These are phyloP conservation scores for Trametes sp. DNA, from an alignment of 1,284 basidiomycete species.

Conservation along the genomic window DNA sequence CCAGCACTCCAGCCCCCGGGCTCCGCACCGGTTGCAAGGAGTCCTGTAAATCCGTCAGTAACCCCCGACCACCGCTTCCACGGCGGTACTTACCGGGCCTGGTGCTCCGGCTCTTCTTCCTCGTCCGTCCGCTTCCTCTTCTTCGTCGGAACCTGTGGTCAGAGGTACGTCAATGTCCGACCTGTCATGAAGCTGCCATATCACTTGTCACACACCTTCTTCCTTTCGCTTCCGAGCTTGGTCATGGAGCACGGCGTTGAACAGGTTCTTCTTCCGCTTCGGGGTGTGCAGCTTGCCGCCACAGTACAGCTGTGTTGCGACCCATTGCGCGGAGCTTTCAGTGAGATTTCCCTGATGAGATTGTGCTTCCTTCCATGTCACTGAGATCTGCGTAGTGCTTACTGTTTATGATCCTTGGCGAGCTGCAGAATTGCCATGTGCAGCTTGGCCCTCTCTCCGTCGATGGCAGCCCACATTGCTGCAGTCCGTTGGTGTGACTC, in stretches of 20 bases:
- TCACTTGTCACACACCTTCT: too few relatives aligned
- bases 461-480: neutral
- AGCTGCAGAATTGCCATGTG: neutral
- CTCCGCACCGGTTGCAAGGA: too few relatives aligned
- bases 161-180: too few relatives aligned
- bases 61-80: too few relatives aligned
- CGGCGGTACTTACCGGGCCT: too few relatives aligned
- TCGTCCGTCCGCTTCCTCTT: too few relatives aligned
- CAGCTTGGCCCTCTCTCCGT: neutral
- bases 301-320: conserved; percentile 5
- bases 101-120: too few relatives aligned
- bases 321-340: neutral
- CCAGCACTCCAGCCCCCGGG: too few relatives aligned
- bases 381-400: neutral
- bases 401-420: neutral
- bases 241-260: conserved; percentile 2
- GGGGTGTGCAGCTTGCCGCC: neutral
- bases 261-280: neutral
- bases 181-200: too few relatives aligned
- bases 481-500: neutral
- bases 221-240: neutral
- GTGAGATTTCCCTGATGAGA: neutral
- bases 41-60: too few relatives aligned
- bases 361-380: neutral
- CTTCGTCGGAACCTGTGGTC: too few relatives aligned